A percentile compares a stretch with the other conserved stretches of the same genome.
Evolutionary conservation across 306 rosid species (phyloP).

Genomic region (Medicago arabica): DNA sequence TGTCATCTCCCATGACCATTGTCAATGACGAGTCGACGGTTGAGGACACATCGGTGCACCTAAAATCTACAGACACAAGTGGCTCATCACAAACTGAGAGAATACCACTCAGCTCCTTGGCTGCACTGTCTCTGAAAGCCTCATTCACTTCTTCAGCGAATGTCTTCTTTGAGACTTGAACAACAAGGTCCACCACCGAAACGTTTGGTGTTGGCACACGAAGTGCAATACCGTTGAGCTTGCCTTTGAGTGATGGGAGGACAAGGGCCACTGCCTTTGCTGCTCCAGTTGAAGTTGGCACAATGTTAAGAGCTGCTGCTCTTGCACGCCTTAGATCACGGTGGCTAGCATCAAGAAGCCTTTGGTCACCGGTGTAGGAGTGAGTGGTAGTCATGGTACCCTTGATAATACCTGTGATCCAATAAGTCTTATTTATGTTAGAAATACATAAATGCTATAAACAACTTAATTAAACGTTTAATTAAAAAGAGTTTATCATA

Average conservation of each 20-base stretch:
- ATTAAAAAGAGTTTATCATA: neutral
- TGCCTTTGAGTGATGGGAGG: slow-evolving; percentile 90
- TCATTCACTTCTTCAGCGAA: slow-evolving; percentile 97
- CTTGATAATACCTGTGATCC: slow-evolving; percentile 73
- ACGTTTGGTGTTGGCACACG: slow-evolving; percentile 99
- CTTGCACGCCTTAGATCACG: slow-evolving; percentile 95
- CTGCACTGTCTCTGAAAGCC: slow-evolving; percentile 88
- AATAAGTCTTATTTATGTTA: neutral
- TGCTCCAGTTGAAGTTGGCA: slow-evolving; percentile 98
- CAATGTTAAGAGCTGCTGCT: slow-evolving; percentile 96
- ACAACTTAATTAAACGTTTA: neutral
- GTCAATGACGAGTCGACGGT: slow-evolving; percentile 95
- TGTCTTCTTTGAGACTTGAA: slow-evolving; percentile 91
- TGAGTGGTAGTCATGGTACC: slow-evolving; percentile 99
- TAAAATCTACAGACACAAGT: slow-evolving; percentile 88
- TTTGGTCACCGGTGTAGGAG: slow-evolving; percentile 98
- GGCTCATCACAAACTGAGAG: slow-evolving; percentile 96
- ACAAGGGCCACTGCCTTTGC: slow-evolving; percentile 99
- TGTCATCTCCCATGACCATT: slow-evolving; percentile 97
- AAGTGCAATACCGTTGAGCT: slow-evolving; percentile 90
- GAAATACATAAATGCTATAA: neutral
- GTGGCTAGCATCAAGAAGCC: slow-evolving; percentile 99
- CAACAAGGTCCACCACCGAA: slow-evolving; percentile 92
- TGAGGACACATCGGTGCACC: slow-evolving; percentile 95
- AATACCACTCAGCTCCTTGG: slow-evolving; percentile 74